Percentiles rank a stretch among this genome's conserved stretches.
Conservation (phyloP, 345 rosid genomes). For the Citrus hindsii region DNA sequence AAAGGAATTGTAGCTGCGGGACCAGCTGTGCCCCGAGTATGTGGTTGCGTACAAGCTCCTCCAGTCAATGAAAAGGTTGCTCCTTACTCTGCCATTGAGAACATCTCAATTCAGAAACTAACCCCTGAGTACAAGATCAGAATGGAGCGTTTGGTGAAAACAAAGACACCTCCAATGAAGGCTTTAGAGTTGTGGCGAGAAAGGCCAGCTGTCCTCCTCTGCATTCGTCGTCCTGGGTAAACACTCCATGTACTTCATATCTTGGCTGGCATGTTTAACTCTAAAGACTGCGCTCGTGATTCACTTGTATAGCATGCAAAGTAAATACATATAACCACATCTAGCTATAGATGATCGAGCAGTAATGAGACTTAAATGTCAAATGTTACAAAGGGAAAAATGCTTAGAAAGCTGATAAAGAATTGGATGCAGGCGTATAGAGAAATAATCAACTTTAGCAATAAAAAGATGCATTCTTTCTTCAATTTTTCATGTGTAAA, state of each 20-base stretch:
- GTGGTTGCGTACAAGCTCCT: conserved; percentile 61
- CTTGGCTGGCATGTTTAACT: neutral
- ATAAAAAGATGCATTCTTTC: neutral
- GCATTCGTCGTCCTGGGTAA: conserved; percentile 66
- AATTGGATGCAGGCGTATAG: neutral
- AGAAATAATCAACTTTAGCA: neutral
- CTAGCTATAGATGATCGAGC: neutral
- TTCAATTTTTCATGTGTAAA: neutral
- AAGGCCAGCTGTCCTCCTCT: conserved; percentile 55
- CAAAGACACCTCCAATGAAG: conserved; percentile 58
- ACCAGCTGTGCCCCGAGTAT: conserved; percentile 51
- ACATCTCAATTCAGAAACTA: conserved; percentile 44
- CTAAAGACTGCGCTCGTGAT: neutral
- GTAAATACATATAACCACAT: neutral
- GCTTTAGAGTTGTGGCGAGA: conserved; percentile 58
- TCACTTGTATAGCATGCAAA: neutral
- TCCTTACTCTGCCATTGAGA: conserved; percentile 43
- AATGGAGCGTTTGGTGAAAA: conserved; percentile 49
- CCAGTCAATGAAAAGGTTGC: conserved; percentile 46
- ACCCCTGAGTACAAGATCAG: conserved; percentile 57
- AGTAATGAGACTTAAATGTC: neutral
- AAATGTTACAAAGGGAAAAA: neutral
- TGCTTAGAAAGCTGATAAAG: neutral
- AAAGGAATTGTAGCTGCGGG: conserved; percentile 64
- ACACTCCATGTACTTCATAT: conserved; percentile 12